These are phyloP conservation scores for Aspergillus biplanus DNA, from an alignment of 495 filamentous ascomycete genomes.

Conservation along the genomic window DNA sequence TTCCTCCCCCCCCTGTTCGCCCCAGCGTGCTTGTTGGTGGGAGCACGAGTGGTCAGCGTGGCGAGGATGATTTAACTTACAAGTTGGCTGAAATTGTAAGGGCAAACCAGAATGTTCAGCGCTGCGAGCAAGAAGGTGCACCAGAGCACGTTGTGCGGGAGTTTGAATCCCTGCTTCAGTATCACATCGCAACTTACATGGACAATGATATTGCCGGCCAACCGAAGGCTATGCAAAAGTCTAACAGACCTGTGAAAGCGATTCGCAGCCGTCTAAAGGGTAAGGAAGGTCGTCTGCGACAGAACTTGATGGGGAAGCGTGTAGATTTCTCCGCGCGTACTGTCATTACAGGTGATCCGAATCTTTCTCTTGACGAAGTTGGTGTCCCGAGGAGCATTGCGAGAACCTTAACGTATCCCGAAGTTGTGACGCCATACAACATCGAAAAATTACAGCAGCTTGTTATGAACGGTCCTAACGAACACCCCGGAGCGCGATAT, in stretches of 20 bases:
- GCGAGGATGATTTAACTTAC: slow-evolving; percentile 98
- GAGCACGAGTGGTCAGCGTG: slow-evolving; percentile 80
- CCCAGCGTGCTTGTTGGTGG: slow-evolving; percentile 96
- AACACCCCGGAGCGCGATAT: slow-evolving; percentile 93
- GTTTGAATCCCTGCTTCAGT: slow-evolving; percentile 91
- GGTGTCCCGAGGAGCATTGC: slow-evolving; percentile 92
- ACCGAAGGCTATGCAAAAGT: slow-evolving; percentile 95
- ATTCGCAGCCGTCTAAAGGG: slow-evolving; percentile 96
- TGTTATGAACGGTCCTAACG: slow-evolving; percentile 90
- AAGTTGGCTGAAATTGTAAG: slow-evolving; percentile 98
- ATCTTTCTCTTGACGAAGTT: slow-evolving; percentile 93
- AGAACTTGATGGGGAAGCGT: slow-evolving; percentile 99
- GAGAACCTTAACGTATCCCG: slow-evolving; percentile 87
- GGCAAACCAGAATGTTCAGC: slow-evolving; percentile 90
- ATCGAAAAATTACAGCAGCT: slow-evolving; percentile 86
- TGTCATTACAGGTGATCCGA: slow-evolving; percentile 98
- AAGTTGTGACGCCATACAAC: slow-evolving; percentile 97
- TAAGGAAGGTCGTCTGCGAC: slow-evolving; percentile 95
- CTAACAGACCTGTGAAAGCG: slow-evolving; percentile 91
- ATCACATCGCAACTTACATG: slow-evolving; percentile 98
- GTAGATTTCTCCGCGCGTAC: slow-evolving; percentile 99
- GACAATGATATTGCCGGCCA: slow-evolving; percentile 98
- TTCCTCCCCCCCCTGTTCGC: slow-evolving; percentile 92
- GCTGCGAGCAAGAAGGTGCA: slow-evolving; percentile 85
- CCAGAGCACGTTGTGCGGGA: slow-evolving; percentile 87